These are phyloP conservation scores for Parietaria judaica DNA, from an alignment of 306 rosid genomes.

Conservation along the genomic window DNA sequence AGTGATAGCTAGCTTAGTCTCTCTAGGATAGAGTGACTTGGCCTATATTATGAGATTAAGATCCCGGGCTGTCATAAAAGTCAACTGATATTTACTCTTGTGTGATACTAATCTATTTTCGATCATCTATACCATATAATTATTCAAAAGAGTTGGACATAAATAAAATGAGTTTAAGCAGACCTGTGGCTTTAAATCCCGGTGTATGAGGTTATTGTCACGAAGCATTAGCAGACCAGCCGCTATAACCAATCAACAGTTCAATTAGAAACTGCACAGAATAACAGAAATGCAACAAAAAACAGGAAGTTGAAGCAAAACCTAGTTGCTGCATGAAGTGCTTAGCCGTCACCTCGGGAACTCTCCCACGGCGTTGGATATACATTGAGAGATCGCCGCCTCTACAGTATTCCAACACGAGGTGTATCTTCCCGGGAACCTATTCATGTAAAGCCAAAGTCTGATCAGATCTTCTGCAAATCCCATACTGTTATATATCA, in stretches of 20 bases:
- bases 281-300: not conserved
- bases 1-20: no score
- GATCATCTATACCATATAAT: not conserved
- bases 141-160: not conserved
- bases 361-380: slow-evolving; percentile 79
- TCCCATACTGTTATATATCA: no score
- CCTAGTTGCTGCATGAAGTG: slow-evolving; percentile 96
- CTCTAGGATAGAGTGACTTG: no score
- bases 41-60: no score
- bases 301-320: slow-evolving; percentile 26
- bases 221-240: slow-evolving; percentile 91
- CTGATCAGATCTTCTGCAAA: no score
- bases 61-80: no score
- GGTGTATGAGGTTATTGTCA: slow-evolving; percentile 81
- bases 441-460: slow-evolving; percentile 9
- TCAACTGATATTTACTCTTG: slow-evolving; percentile 2
- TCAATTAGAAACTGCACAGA: not conserved
- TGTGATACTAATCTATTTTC: not conserved
- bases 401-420: slow-evolving; percentile 87
- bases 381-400: slow-evolving; percentile 94
- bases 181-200: slow-evolving; percentile 98
- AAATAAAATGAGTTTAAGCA: slow-evolving; percentile 13
- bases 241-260: slow-evolving; percentile 46
- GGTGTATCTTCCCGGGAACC: slow-evolving; percentile 95
- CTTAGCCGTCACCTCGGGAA: slow-evolving; percentile 76